Conservation (phyloP, 1,284 basidiomycete genomes). For the Coriolopsis trogii region DNA sequence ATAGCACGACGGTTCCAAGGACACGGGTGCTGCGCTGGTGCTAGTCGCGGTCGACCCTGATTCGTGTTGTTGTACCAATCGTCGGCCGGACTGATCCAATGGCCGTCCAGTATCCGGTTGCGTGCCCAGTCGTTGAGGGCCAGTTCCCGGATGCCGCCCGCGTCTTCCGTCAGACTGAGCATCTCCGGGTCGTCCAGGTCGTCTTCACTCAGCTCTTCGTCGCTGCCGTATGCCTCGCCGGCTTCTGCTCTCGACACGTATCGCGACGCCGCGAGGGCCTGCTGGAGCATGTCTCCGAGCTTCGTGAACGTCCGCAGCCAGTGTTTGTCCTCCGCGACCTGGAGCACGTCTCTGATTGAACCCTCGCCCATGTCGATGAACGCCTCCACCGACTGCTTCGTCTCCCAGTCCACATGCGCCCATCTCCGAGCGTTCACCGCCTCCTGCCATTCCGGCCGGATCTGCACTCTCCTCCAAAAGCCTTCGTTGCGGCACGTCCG, state of each 20-base stretch:
- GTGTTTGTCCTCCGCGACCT: slow-evolving; percentile 62
- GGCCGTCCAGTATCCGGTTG: slow-evolving; percentile 68
- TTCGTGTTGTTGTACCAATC: slow-evolving; percentile 54
- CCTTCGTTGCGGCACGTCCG: slow-evolving; percentile 61
- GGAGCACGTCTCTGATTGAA: slow-evolving; percentile 61
- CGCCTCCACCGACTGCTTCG: slow-evolving; percentile 58
- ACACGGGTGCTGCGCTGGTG: slow-evolving; percentile 64
- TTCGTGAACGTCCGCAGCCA: slow-evolving; percentile 70
- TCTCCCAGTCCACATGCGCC: slow-evolving; percentile 63
- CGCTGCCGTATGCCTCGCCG: slow-evolving; percentile 39
- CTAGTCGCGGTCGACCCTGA: slow-evolving; percentile 41
- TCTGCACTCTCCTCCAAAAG: slow-evolving; percentile 57
- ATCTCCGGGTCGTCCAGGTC: slow-evolving; percentile 65
- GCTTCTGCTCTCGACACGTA: slow-evolving; percentile 43
- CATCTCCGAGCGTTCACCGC: slow-evolving; percentile 55
- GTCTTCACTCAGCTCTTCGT: slow-evolving; percentile 50
- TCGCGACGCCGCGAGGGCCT: slow-evolving; percentile 63
- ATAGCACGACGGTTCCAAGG: slow-evolving; percentile 53
- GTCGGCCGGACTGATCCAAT: slow-evolving; percentile 74
- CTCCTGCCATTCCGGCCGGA: slow-evolving; percentile 52
- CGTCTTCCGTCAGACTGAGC: slow-evolving; percentile 61
- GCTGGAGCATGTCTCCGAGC: slow-evolving; percentile 63
- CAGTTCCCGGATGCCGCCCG: slow-evolving; percentile 59
- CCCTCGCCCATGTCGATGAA: slow-evolving; percentile 76
- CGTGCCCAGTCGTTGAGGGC: slow-evolving; percentile 76